Evolutionary conservation across 2,329 filamentous ascomycete genomes (phyloP).

Genomic region (Plectosphaerella cucumerina): DNA sequence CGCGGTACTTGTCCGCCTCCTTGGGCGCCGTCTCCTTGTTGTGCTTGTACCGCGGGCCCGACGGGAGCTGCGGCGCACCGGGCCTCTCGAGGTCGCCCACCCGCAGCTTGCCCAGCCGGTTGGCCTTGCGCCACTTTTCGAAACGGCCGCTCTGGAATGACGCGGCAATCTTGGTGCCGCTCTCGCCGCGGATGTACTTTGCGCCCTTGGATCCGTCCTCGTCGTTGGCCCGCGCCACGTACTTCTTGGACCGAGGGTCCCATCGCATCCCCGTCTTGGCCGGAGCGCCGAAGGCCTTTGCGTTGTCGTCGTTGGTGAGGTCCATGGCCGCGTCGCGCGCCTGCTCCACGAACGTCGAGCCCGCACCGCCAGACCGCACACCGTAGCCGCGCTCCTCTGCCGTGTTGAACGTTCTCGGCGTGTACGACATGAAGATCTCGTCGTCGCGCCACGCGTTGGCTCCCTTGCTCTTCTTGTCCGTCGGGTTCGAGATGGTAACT

Average conservation of each 20-base stretch:
- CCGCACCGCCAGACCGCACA: constrained; percentile 76
- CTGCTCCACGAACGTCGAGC: constrained; percentile 77
- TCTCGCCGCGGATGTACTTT: constrained; percentile 80
- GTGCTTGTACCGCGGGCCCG: constrained; percentile 67
- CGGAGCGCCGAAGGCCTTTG: constrained; percentile 74
- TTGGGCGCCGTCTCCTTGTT: constrained; percentile 86
- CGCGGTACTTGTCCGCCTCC: constrained; percentile 84
- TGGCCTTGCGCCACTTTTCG: constrained; percentile 84
- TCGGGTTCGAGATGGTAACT: constrained; percentile 63
- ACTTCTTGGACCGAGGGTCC: constrained; percentile 97
- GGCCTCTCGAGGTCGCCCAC: constrained; percentile 75
- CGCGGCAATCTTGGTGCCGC: constrained; percentile 92
- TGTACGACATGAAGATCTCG: constrained; percentile 96
- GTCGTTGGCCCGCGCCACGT: constrained; percentile 87
- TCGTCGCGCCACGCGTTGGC: constrained; percentile 50
- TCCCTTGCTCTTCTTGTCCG: constrained; percentile 43
- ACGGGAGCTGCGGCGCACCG: constrained; percentile 21
- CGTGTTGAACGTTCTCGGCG: constrained; percentile 71
- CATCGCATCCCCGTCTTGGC: constrained; percentile 75
- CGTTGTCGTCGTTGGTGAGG: constrained; percentile 80
- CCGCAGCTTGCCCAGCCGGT: constrained; percentile 72
- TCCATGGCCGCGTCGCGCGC: constrained; percentile 91
- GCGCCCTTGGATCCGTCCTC: constrained; percentile 77
- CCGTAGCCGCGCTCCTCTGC: constrained; percentile 92
- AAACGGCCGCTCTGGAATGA: constrained; percentile 91